Percentiles rank a stretch among this genome's conserved stretches.
phyloP scores from a whole-genome alignment of 306 rosid genomes.

The Quercus engelmannii region DNA sequence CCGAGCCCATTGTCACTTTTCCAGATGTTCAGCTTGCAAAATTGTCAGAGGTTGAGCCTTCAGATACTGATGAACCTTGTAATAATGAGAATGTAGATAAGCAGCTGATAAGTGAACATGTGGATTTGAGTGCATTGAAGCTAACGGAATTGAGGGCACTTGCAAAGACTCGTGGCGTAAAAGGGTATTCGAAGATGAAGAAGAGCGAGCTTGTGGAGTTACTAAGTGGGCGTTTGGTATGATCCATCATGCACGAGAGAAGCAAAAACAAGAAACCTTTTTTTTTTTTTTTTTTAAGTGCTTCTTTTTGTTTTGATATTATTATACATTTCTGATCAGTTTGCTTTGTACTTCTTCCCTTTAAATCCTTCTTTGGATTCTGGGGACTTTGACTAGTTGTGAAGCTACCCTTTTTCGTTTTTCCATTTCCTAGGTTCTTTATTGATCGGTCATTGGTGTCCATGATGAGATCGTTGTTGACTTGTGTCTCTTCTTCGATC shows the following conservation, averaged over 20 bases:
- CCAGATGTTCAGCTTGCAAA: slow-evolving; percentile 41
- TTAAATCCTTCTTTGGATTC: slow-evolving; percentile 1
- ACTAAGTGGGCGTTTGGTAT: slow-evolving; percentile 41
- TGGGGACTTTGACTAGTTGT: neutral
- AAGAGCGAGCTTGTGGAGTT: slow-evolving; percentile 68
- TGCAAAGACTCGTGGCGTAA: slow-evolving; percentile 77
- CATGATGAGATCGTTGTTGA: slow-evolving; percentile 2
- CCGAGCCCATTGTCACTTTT: slow-evolving; percentile 34
- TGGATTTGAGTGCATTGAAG: slow-evolving; percentile 64
- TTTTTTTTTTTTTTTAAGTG: slow-evolving; percentile 1
- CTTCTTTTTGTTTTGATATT: neutral
- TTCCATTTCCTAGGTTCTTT: neutral
- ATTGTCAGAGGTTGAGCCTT: slow-evolving; percentile 46
- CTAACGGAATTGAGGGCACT: slow-evolving; percentile 72
- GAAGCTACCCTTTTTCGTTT: neutral
- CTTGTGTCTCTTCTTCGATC: neutral
- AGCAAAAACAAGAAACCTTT: slow-evolving; percentile 8
- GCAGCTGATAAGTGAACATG: slow-evolving; percentile 25
- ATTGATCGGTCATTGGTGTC: neutral
- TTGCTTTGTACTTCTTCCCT: neutral
- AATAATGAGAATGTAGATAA: slow-evolving; percentile 32
- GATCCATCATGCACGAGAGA: slow-evolving; percentile 9
- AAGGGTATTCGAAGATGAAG: slow-evolving; percentile 91
- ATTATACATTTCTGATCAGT: slow-evolving; percentile 1
- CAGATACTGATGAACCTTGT: slow-evolving; percentile 36